Evolutionary conservation across 192 early-diverging fungal species (phyloP), one percentile per base, ranked within the genome.

Genomic region (Kickxella alabastrina): DNA sequence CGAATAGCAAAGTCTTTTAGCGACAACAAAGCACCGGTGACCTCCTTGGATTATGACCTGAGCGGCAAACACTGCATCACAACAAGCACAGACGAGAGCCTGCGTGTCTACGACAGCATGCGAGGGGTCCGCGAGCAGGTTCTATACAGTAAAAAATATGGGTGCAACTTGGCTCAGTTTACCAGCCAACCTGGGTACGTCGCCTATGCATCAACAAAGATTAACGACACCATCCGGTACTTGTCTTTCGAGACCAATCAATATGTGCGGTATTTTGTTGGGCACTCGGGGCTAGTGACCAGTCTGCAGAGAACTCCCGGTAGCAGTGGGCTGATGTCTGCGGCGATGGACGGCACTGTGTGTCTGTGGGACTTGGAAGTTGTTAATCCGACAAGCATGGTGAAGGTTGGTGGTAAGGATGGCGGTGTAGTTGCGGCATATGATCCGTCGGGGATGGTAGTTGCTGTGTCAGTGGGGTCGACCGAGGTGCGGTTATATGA

Each of bases 221-320:
- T 89, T 59, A 87, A 95, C 72, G 93, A 97, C 67, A 87, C 87
- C 0, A 85, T 98, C 27, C 74, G 96, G 54, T 98, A 97, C 65
- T 72, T 97, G 29, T 95, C 92, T 15, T 64, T 90, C n/a, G 89
- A 95, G 53, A 92, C 93, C 29, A 98, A 98, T 73, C 85, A 88
- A 67, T 98, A 88, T 56, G 79, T 98, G 28, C 72, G 86, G 26
- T 98, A 98, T 64, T 98, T 98, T 75, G 75, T 76, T 18, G 96
- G 92, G 2, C 96, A 98, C 58, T 79, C 63, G 25, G 78, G 67
- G 43, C 79, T 79, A 15, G 96, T 98, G 1, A 81, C 82, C 13
- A 75, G 79, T 14, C 57, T 97, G 35, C 89, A 91, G 62, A 84
- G 93, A 80, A 88, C 86, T 2, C 90, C 92, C 1, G 23, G 76